Evolutionary conservation across 2,329 filamentous ascomycete species (phyloP), one percentile per base, ranked within the genome.

Genomic region (Myriosclerotinia curreyana): DNA sequence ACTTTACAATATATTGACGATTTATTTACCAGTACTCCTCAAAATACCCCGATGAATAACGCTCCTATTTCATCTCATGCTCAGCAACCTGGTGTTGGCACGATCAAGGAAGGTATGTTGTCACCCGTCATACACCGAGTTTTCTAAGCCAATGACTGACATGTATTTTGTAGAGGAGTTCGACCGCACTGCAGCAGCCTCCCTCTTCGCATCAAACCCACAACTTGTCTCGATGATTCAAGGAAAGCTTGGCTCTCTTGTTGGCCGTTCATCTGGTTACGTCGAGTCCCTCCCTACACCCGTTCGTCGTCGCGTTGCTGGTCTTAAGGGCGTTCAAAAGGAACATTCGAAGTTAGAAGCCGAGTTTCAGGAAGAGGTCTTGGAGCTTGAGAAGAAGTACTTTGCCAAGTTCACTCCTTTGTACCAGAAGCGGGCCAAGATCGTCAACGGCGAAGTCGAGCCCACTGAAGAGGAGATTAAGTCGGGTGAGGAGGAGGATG

Each of bases 311-410:
- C 93, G 95, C 75, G 94, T 99, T 70, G 88, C 93, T 67, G 96
- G 95, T 71, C 84, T 99, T 68, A 97, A 98, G 82, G 96, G 94
- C 71, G 92, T 99, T 72, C 95, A 99, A 81, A 97, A 97, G 80
- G 93, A 98, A 74, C 95, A 99, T 81, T 91, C 94, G 67, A 97
- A 98, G 82, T 88, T 99, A 73, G 96, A 99, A 83, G 91, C 92
- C 62, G 89, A 97, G 79, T 98, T 99, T 79, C 96, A 99, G 78
- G 93, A 98, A 79, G 96, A 98, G 81, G 93, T 99, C 67, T 85
- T 99, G 65, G 89, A 97, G 79, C 86, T 99, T 36, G 95, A 99
- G 85, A 99, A 99, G 86, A 97, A 97, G 82, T 99, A 96, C 80
- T 98, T 98, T 74, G 91, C 91, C 80, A 98, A 98, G 81, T 99